These are phyloP conservation scores for Colletotrichum melonis DNA, from an alignment of 2,329 filamentous ascomycete species.

Conservation along the genomic window DNA sequence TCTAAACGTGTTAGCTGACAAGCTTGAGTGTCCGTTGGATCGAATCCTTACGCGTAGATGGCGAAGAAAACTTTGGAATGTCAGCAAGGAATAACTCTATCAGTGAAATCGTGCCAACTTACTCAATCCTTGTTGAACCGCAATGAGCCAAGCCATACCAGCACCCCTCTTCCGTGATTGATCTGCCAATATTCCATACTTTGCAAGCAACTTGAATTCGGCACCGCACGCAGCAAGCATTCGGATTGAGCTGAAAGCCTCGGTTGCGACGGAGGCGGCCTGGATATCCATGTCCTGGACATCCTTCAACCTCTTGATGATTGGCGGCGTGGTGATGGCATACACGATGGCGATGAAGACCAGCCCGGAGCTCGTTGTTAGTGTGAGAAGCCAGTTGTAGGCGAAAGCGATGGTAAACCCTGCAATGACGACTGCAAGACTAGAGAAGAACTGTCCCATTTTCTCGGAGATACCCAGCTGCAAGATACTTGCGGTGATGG, in stretches of 20 bases:
- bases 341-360: conserved; percentile 52
- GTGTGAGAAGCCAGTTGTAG: conserved; percentile 63
- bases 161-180: conserved; percentile 47
- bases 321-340: conserved; percentile 45
- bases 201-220: conserved; percentile 46
- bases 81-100: background rate
- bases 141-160: conserved; percentile 39
- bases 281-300: conserved; percentile 51
- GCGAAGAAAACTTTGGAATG: conserved; percentile 34
- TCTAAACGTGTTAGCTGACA: conserved; percentile 22
- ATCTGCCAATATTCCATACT: conserved; percentile 49
- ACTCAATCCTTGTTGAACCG: conserved; percentile 41
- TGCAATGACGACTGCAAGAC: conserved; percentile 51
- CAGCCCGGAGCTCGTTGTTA: conserved; percentile 59
- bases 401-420: conserved; percentile 63
- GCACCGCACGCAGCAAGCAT: conserved; percentile 57
- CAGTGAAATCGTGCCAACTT: conserved; percentile 3
- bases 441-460: conserved; percentile 55
- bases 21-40: background rate
- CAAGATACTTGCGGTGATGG: conserved; percentile 61
- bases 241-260: conserved; percentile 53
- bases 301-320: conserved; percentile 45
- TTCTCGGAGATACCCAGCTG: conserved; percentile 67
- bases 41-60: conserved; percentile 35
- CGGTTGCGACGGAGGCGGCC: conserved; percentile 51